Base-by-base conservation (phyloP, 176 grass and related monocot species). In the Phragmites australis region DNA sequence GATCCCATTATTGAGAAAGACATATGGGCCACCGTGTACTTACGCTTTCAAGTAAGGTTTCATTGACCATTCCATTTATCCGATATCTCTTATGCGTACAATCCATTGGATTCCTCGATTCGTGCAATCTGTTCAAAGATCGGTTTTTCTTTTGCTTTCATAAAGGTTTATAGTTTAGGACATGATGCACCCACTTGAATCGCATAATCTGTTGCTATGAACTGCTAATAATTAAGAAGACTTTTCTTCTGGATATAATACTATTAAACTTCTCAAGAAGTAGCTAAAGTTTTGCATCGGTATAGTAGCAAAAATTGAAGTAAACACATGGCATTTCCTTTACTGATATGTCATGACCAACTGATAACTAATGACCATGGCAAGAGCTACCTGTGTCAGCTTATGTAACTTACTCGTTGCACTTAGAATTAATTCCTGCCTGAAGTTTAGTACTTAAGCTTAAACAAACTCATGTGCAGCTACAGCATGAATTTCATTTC, bases 241-340 rank as follows among this genome's bases (percentile, higher is more conserved):
- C 3, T 54, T 21, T 29, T 44, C 19, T 60, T 48, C 6, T 48
- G 42, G 18, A 23, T 60, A 42, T 57, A 0, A 37, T 26, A 40
- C 9, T 58, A 17, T 15, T 44, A 9, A 19, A 8, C 1, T 9
- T 27, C 22, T 68, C 43, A 68, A 65, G 43, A 23, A 40, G 29
- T 60, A 25, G 19, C 13, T 3, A 29, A 23, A 37, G 19, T 59
- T 13, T 7, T 37, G 7, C 21, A 61, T 61, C 27, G 9, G 8
- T 9, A 52, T 64, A 14, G 18, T 83, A 65, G 39, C 22, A 6
- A 18, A 54, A 30, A 17, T 48, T 17, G 40, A 32, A 74, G 56
- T 72, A 49, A 72, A 29, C 12, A 72, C 9, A 40, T 63, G 68
- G 2, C 31, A 51, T 47, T 82, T 51, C 60, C 18, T 78, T 45